Base-by-base conservation (phyloP, 139 green algal species). In the Diplosphaera chodatii region DNA sequence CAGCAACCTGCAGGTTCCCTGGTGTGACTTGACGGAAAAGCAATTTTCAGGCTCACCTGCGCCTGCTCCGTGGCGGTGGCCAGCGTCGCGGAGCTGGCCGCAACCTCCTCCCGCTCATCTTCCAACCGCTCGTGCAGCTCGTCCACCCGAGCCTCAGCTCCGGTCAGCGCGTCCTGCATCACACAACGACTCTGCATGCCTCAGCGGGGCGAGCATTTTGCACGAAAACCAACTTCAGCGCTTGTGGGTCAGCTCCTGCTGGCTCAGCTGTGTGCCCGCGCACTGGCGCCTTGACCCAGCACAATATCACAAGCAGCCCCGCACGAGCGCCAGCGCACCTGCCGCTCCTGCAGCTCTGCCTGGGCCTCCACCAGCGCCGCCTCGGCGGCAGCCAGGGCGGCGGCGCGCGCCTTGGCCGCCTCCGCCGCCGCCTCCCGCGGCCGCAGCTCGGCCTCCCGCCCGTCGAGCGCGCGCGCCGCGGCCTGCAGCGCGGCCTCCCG, bases 351-450 rank as follows among this genome's bases (percentile, higher is more conserved):
- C 59, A 85, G 48, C 41, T 69, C 32, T 22, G 73, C 63, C 33
- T 63, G 72, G 32, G 68, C 41, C 64, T 75, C 66, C 55, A 80
- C 76, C 30, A 82, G 72, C 30, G 55, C 55, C 25, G 62, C 55
- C 23, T 69, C 67, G 1, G 64, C 69, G 23, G 69, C 40, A 32
- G 69, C 73, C 22, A 78, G 69, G 16, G 64, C 69, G 37, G 65
- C 55, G 28, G 73, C 55, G 55, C 74, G 74, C 3, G 59, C 37
- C 6, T 31, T 63, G 1, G 69, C 59, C n/a, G 59, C 48, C 18
- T 41, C 64, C 63, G 84, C 64, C 21, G 32, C 41, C 15, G 41
- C n/a, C 68, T 59, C 20, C 10, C 64, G 55, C 32, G 72, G 64
- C 6, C 41, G 62, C 23, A 68, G 63, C 13, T 64, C 63, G 0